Percentiles rank a stretch among this genome's conserved stretches.
These are phyloP conservation scores for Neocatenulostroma microsporum DNA, from an alignment of 2,329 filamentous ascomycete genomes.

Conservation along the genomic window DNA sequence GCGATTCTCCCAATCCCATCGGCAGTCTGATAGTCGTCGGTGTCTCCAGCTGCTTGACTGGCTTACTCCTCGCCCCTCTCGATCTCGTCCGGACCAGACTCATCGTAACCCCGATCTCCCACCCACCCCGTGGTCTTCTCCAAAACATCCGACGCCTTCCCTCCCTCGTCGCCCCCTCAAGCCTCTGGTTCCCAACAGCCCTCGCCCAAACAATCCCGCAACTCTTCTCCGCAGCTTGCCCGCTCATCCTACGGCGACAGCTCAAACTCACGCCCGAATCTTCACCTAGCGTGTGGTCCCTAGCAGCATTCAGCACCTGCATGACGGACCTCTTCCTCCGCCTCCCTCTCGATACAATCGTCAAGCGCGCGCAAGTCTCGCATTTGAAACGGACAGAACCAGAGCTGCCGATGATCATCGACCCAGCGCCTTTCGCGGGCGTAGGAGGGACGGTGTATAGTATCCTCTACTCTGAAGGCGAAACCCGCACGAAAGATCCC, in stretches of 20 bases:
- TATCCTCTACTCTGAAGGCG: constrained; percentile 76
- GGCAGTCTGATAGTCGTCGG: constrained; percentile 68
- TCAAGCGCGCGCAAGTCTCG: constrained; percentile 74
- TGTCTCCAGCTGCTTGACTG: constrained; percentile 60
- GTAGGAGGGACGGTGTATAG: constrained; percentile 84
- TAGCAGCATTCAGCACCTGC: constrained; percentile 74
- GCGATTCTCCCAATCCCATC: constrained; percentile 75
- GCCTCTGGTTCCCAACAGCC: constrained; percentile 70
- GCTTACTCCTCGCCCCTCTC: constrained; percentile 73
- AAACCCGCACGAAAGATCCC: constrained; percentile 32
- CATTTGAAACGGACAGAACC: constrained; percentile 22
- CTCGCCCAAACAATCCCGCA: constrained; percentile 80
- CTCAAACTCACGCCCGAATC: constrained; percentile 74
- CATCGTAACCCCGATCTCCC: constrained; percentile 66
- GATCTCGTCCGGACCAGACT: constrained; percentile 83
- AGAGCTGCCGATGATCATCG: constrained; percentile 63
- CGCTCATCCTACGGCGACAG: constrained; percentile 76
- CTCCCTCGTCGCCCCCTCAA: constrained; percentile 57
- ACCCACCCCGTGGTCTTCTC: constrained; percentile 68
- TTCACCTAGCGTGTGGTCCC: constrained; percentile 72
- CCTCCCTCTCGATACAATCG: constrained; percentile 82
- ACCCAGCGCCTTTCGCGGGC: constrained; percentile 73
- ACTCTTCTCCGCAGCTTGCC: constrained; percentile 71
- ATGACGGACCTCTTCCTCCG: constrained; percentile 75
- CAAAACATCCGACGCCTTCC: constrained; percentile 70